A percentile compares a stretch with the other conserved stretches of the same genome.
Conservation (phyloP, 108 stramenopile genomes). For the Cyclotella choctawhatcheeana region DNA sequence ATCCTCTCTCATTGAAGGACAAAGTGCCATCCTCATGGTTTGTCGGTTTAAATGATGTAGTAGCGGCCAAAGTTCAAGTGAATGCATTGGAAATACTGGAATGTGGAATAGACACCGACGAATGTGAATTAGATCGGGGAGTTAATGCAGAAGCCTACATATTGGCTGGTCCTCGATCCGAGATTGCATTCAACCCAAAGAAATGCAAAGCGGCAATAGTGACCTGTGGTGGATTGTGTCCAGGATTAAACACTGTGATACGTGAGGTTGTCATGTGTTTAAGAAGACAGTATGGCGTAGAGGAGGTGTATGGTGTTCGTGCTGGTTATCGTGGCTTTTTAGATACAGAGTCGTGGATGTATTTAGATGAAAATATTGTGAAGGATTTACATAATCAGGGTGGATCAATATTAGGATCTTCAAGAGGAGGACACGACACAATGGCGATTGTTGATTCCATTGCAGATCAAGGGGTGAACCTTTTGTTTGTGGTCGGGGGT, state of each 20-base stretch:
- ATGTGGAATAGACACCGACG: conserved; percentile 15
- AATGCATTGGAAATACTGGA: conserved; percentile 15
- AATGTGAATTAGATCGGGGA: conserved; percentile 36
- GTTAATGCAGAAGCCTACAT: conserved; percentile 31
- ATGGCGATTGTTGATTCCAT: conserved; percentile 65
- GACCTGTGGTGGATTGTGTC: conserved; percentile 48
- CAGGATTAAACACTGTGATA: conserved; percentile 88
- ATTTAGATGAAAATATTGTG: conserved; percentile 47
- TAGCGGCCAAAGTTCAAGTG: conserved; percentile 34
- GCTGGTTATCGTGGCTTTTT: conserved; percentile 83
- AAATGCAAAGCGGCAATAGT: conserved; percentile 64
- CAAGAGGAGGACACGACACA: conserved; percentile 81
- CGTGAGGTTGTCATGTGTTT: conserved; percentile 72
- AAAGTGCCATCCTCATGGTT: conserved; percentile 39
- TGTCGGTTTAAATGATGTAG: conserved; percentile 29
- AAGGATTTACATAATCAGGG: conserved; percentile 76
- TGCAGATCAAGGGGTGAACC: conserved; percentile 49
- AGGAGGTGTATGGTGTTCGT: conserved; percentile 67
- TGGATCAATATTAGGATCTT: conserved; percentile 79
- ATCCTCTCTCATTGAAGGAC: conserved; percentile 35
- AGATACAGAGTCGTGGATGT: conserved; percentile 9
- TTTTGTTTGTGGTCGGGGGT: conserved; percentile 85
- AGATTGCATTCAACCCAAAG: conserved; percentile 52
- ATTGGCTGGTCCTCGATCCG: conserved; percentile 52
- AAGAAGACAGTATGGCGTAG: conserved; percentile 58